Evolutionary conservation across 768 basidiomycete genomes (phyloP).

Genomic region (Ramaria sp.): DNA sequence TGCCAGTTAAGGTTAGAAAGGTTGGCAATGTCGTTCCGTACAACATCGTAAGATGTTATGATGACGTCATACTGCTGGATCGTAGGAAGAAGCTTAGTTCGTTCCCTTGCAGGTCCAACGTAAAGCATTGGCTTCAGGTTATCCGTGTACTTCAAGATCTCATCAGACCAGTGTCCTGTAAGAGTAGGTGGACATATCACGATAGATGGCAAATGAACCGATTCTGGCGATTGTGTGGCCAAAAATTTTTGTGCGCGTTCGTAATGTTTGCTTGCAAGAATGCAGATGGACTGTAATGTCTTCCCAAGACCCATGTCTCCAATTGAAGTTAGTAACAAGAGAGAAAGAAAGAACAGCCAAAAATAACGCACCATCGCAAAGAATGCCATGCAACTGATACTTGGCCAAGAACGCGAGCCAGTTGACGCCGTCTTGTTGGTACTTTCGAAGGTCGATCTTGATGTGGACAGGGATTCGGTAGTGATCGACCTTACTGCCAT

Average conservation of each 20-base stretch:
- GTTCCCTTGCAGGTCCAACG: slow-evolving; percentile 78
- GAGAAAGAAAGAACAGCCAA: neutral
- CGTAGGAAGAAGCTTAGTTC: slow-evolving; percentile 53
- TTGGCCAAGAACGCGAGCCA: slow-evolving; percentile 98
- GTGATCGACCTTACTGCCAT: slow-evolving; percentile 88
- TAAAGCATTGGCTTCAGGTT: slow-evolving; percentile 81
- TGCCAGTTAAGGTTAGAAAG: slow-evolving; percentile 75
- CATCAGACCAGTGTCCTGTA: slow-evolving; percentile 98
- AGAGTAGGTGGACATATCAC: slow-evolving; percentile 96
- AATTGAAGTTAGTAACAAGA: slow-evolving; percentile 1
- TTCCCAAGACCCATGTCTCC: slow-evolving; percentile 98
- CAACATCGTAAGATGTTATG: slow-evolving; percentile 95
- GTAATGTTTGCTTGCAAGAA: slow-evolving; percentile 86
- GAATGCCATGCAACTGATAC: slow-evolving; percentile 94
- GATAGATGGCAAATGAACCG: slow-evolving; percentile 82
- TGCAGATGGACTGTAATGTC: slow-evolving; percentile 95
- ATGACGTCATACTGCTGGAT: slow-evolving; percentile 76
- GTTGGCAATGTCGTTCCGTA: slow-evolving; percentile 82
- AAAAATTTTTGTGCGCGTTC: slow-evolving; percentile 68
- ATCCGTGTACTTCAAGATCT: slow-evolving; percentile 85
- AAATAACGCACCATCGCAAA: slow-evolving; percentile 76
- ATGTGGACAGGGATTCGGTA: slow-evolving; percentile 80
- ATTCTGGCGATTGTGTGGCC: slow-evolving; percentile 58
- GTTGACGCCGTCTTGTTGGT: slow-evolving; percentile 97
- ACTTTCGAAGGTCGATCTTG: slow-evolving; percentile 91